Evolutionary conservation across 495 filamentous ascomycete genomes (phyloP).

Genomic region (Staphylotrichum longicolle): DNA sequence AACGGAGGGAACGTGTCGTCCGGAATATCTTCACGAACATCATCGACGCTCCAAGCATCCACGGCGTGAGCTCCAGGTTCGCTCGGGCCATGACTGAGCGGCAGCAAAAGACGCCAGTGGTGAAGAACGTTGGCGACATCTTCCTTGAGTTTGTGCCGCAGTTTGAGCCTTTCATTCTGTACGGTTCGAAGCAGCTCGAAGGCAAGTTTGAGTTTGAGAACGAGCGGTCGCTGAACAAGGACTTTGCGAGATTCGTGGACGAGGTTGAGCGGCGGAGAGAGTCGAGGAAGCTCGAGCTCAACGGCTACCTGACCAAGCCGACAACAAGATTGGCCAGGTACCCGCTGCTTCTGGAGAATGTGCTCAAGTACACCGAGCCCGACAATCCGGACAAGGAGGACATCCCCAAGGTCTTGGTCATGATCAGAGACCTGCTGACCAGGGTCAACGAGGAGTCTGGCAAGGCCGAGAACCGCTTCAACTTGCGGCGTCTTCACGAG

Average conservation of each 20-base stretch:
- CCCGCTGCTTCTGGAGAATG: slow-evolving; percentile 87
- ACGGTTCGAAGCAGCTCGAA: slow-evolving; percentile 93
- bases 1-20: slow-evolving; percentile 84
- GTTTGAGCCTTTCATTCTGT: slow-evolving; percentile 95
- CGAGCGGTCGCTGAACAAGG: slow-evolving; percentile 81
- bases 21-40: slow-evolving; percentile 94
- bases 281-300: slow-evolving; percentile 93
- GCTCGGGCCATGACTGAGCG: slow-evolving; percentile 83
- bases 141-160: slow-evolving; percentile 88
- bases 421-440: slow-evolving; percentile 82
- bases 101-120: slow-evolving; percentile 85
- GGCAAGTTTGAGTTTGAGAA: slow-evolving; percentile 98
- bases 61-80: slow-evolving; percentile 82
- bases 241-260: slow-evolving; percentile 89
- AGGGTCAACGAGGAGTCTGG: slow-evolving; percentile 93
- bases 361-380: slow-evolving; percentile 82
- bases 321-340: slow-evolving; percentile 95
- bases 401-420: slow-evolving; percentile 78
- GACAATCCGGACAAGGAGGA: slow-evolving; percentile 86
- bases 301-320: slow-evolving; percentile 97
- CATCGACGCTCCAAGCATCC: slow-evolving; percentile 73
- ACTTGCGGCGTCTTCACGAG: slow-evolving; percentile 83
- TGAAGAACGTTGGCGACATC: slow-evolving; percentile 87
- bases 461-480: slow-evolving; percentile 97
- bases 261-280: slow-evolving; percentile 96